Percentiles rank a stretch among this genome's conserved stretches.
phyloP scores from a whole-genome alignment of 208 protist species.

The Acanthamoeba lenticulata region DNA sequence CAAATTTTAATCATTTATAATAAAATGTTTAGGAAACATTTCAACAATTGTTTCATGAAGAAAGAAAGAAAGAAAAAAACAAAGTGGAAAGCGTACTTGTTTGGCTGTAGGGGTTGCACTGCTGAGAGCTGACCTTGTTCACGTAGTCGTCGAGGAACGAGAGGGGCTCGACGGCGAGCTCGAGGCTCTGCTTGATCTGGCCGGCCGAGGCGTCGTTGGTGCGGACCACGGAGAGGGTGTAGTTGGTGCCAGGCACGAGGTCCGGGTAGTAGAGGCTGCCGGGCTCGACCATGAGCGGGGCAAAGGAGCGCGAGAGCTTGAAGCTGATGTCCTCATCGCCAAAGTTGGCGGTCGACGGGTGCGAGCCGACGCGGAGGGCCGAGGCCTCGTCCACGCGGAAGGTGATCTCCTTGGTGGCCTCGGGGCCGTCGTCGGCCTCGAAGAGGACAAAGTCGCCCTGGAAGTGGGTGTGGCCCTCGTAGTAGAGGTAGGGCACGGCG shows the following conservation, averaged over 20 bases:
- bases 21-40: not conserved
- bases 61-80: no score
- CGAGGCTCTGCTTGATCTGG: not conserved
- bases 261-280: not conserved
- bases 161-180: conserved; percentile 39
- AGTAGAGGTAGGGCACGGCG: conserved; percentile 40
- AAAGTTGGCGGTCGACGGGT: not conserved
- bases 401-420: not conserved
- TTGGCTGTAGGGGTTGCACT: not conserved
- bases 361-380: not conserved
- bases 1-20: not conserved
- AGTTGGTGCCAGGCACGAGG: not conserved
- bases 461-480: conserved; percentile 48
- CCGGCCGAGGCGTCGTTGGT: not conserved
- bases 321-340: not conserved
- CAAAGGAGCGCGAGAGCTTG: not conserved
- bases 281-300: not conserved
- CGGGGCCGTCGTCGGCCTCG: not conserved
- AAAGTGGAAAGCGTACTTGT: not conserved
- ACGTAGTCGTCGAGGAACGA: not conserved
- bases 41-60: not conserved
- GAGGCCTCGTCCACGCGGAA: not conserved
- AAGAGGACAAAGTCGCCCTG: conserved; percentile 20
- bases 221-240: not conserved
- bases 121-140: not conserved